Conservation (phyloP, 805 yeast species). For the Candida ortonii region DNA sequence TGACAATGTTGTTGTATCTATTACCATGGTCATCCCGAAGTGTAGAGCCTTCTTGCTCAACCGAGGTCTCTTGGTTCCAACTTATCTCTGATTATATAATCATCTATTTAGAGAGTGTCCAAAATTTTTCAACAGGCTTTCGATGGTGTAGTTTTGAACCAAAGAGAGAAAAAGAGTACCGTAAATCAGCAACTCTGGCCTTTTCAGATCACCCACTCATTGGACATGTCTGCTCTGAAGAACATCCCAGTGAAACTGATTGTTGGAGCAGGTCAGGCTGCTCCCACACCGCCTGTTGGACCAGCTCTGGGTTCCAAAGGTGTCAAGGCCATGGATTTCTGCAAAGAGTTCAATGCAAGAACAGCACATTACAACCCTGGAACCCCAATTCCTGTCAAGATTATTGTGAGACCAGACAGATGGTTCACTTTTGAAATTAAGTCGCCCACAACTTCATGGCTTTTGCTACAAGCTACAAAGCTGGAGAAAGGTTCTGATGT, state of each 20-base stretch:
- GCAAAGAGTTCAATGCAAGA: constrained; percentile 97
- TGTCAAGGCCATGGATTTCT: constrained; percentile 96
- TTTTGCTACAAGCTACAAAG: constrained; percentile 78
- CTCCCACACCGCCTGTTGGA: constrained; percentile 98
- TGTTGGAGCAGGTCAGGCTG: constrained; percentile 97
- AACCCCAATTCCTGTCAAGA: constrained; percentile 81
- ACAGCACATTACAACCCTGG: constrained; percentile 86
- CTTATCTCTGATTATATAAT: too few relatives aligned
- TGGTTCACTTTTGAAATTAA: constrained; percentile 81
- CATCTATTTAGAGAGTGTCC: too few relatives aligned
- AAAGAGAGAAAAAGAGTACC: too few relatives aligned
- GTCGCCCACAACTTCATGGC: constrained; percentile 88
- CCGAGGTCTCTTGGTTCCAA: too few relatives aligned
- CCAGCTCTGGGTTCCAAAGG: constrained; percentile 99
- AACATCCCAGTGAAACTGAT: constrained; percentile 78
- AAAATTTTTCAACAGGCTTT: too few relatives aligned
- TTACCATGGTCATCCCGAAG: too few relatives aligned
- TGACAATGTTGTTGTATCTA: too few relatives aligned
- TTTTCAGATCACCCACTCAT: constrained; percentile 1
- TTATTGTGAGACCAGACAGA: constrained; percentile 91
- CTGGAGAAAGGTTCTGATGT: constrained; percentile 74
- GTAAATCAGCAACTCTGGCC: constrained; percentile 3
- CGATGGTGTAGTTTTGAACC: too few relatives aligned
- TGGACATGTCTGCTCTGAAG: constrained; percentile 37
- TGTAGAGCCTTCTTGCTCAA: too few relatives aligned